Evolutionary conservation across 306 rosid genomes (phyloP), one percentile per base, ranked within the genome.

Genomic region (Vachellia pachyceras): DNA sequence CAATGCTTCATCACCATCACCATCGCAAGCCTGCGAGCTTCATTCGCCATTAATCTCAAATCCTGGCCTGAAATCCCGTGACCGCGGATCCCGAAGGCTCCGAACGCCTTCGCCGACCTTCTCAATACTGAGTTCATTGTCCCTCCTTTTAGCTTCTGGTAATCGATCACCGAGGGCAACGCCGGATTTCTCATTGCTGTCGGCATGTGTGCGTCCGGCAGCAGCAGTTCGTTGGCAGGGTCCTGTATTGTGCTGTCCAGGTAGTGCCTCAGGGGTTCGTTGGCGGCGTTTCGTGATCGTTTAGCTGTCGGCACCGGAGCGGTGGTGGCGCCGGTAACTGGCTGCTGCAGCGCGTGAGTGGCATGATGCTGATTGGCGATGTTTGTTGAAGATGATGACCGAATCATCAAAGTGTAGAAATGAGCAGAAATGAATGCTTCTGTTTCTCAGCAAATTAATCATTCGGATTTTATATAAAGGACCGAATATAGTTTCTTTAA

Each of bases 251-350:
- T 54, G 15, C 80, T 76, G 25, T 93, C 91, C 22, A 95, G 94
- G 77, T 78, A 93, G 7, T 82, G 66, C 50, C 77, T 79, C 84
- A 93, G 88, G 82, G 76, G 65, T 4, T 90, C 89, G 54, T 87
- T 83, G 39, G 91, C 87, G 1, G 98, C 94, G 7, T 92, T 89
- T 8, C 97, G 94, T 0, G 90, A 78, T 7, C 99, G 97, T 70
- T 77, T 86, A 0, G 52, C 97, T 0, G 94, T 95, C 0, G 97
- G 97, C 72, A 95, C 90, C 45, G 98, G 97, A 2, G 97, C n/a
- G 97, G 99, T 3, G 91, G 88, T 10, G 92, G 93, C 25, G 74
- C 85, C 58, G 78, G 73, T 5, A 78, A 39, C 55, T 55, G 78
- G 79, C 82, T 82, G 11, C 67, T 58, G 68, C 77, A 82, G 22